Percentiles rank a stretch among this genome's conserved stretches.
phyloP scores from a whole-genome alignment of 768 basidiomycete genomes.

The Tulasnella calospora region DNA sequence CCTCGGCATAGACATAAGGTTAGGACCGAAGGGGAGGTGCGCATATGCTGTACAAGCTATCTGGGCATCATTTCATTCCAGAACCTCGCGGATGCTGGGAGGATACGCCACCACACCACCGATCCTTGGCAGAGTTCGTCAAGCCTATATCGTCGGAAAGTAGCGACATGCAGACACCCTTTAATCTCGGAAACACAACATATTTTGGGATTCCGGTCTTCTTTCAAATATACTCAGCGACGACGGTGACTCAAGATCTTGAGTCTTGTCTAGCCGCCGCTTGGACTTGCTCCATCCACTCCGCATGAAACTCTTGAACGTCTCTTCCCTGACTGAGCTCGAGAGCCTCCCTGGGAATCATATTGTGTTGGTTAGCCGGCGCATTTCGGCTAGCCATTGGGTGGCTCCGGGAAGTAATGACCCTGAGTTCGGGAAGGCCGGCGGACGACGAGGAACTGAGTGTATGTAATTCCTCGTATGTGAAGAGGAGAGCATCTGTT shows the following conservation, averaged over 20 bases:
- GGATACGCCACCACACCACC: background rate
- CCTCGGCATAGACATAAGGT: background rate
- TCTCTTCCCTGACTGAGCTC: conserved; percentile 66
- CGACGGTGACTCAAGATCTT: background rate
- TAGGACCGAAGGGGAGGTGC: background rate
- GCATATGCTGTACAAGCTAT: background rate
- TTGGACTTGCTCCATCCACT: conserved; percentile 37
- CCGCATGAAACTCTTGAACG: conserved; percentile 66
- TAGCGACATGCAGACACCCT: background rate
- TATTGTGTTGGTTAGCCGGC: conserved; percentile 78
- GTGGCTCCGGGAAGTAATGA: conserved; percentile 71
- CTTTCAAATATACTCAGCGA: background rate
- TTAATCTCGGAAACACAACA: background rate
- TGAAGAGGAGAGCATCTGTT: conserved; percentile 86
- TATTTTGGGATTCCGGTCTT: background rate
- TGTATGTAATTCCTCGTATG: conserved; percentile 64
- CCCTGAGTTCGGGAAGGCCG: conserved; percentile 46
- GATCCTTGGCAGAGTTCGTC: background rate
- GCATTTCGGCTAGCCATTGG: conserved; percentile 61
- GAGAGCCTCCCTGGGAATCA: conserved; percentile 88
- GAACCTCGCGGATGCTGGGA: background rate
- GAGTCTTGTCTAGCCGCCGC: conserved; percentile 28
- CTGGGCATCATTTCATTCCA: background rate
- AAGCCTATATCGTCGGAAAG: background rate
- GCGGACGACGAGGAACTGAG: conserved; percentile 32